Conservation (phyloP, 2,329 filamentous ascomycete genomes). For the Ceratocystis ficicola region DNA sequence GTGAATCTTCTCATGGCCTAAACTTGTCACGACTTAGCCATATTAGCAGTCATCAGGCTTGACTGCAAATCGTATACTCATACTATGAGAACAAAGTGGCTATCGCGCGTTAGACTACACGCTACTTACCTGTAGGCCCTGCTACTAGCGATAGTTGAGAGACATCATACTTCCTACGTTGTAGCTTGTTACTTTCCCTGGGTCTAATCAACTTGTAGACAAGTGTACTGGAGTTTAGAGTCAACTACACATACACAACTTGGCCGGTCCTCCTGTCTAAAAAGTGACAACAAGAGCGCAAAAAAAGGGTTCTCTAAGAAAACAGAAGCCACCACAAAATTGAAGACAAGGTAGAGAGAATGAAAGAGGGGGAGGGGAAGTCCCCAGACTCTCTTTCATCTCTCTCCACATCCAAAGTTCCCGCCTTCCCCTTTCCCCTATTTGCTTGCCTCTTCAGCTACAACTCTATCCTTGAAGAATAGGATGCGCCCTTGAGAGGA, state of each 20-base stretch:
- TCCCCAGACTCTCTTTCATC: neutral
- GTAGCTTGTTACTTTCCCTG: neutral
- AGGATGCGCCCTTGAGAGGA: neutral
- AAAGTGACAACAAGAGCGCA: neutral
- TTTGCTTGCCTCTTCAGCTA: neutral
- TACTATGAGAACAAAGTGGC: too few species aligned
- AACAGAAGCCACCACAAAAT: neutral
- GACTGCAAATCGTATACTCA: too few species aligned
- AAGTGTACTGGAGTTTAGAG: neutral
- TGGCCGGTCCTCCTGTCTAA: neutral
- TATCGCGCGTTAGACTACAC: neutral
- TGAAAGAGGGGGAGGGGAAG: neutral
- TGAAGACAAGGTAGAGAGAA: neutral
- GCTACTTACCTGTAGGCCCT: neutral
- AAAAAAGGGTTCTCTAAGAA: neutral
- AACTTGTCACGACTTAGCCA: too few species aligned
- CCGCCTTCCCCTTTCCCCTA: neutral
- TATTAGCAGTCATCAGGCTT: too few species aligned
- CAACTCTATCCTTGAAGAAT: neutral
- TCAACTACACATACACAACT: neutral
- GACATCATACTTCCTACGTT: neutral
- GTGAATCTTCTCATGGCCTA: too few species aligned
- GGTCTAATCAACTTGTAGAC: slow-evolving; percentile 1
- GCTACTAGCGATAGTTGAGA: neutral
- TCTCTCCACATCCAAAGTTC: neutral